These are phyloP conservation scores for Cryptococcus sp. DNA, from an alignment of 1,284 basidiomycete species.

Conservation along the genomic window DNA sequence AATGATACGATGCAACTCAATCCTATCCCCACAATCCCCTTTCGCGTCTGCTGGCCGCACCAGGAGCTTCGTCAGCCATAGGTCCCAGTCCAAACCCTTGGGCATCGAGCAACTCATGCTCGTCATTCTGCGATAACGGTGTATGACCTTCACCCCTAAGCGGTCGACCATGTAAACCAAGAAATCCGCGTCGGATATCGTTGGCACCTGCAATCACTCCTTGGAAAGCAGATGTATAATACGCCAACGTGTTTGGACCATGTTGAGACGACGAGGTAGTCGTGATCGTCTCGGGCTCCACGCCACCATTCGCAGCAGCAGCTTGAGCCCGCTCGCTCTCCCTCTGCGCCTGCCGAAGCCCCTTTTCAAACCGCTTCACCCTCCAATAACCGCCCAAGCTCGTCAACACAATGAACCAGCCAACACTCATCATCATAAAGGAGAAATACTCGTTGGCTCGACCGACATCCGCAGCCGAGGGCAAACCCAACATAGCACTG, in stretches of 20 bases:
- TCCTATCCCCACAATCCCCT: constrained; percentile 23
- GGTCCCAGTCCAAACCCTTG: constrained; percentile 45
- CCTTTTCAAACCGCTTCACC: constrained; percentile 64
- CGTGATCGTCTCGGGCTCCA: constrained; percentile 7
- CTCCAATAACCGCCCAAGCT: constrained; percentile 79
- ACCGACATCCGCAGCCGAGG: constrained; percentile 49
- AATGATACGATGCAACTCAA: neutral
- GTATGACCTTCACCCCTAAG: constrained; percentile 28
- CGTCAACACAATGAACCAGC: constrained; percentile 85
- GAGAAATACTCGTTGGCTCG: constrained; percentile 75
- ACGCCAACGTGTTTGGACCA: constrained; percentile 30
- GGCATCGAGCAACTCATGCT: constrained; percentile 45
- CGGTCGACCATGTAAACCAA: constrained; percentile 40
- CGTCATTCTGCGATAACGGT: constrained; percentile 28
- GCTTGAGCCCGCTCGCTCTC: constrained; percentile 45
- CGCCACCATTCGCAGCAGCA: constrained; percentile 24
- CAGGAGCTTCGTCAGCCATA: constrained; percentile 23
- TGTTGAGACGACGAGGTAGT: constrained; percentile 9
- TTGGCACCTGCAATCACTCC: constrained; percentile 36
- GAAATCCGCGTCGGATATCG: constrained; percentile 45
- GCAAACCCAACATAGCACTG: constrained; percentile 36
- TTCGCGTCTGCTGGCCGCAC: constrained; percentile 7
- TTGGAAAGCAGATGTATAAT: constrained; percentile 42
- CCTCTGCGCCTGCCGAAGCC: constrained; percentile 37
- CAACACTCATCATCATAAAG: constrained; percentile 87